These are phyloP conservation scores for Orbilia quercus DNA, from an alignment of 2,329 filamentous ascomycete species.

Conservation along the genomic window DNA sequence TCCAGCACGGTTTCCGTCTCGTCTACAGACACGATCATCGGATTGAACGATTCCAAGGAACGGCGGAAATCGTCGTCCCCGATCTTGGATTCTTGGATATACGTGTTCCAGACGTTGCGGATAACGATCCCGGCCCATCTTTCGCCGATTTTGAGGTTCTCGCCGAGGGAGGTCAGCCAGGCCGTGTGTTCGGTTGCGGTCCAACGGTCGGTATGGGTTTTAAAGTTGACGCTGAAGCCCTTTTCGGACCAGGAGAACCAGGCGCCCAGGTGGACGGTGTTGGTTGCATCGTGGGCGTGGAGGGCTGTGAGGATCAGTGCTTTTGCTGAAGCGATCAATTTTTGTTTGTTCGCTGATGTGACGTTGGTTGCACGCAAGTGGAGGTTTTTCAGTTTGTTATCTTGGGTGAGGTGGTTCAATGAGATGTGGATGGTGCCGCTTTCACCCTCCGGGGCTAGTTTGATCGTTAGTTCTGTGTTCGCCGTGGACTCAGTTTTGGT, in stretches of 20 bases:
- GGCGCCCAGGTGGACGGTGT: slow-evolving; percentile 24
- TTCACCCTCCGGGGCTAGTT: slow-evolving; percentile 3
- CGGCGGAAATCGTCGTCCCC: slow-evolving; percentile 25
- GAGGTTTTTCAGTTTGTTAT: slow-evolving; percentile 43
- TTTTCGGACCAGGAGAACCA: slow-evolving; percentile 53
- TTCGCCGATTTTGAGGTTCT: slow-evolving; percentile 23
- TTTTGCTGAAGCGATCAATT: slow-evolving; percentile 25
- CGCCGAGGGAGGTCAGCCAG: slow-evolving; percentile 28
- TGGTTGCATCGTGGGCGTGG: slow-evolving; percentile 27
- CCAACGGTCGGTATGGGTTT: slow-evolving; percentile 34
- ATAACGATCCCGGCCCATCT: slow-evolving; percentile 48
- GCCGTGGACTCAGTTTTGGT: background rate
- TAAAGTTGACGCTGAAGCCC: slow-evolving; percentile 35
- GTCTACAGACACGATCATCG: background rate
- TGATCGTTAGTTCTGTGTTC: background rate
- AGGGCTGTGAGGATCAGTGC: slow-evolving; percentile 23
- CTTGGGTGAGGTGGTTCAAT: slow-evolving; percentile 20
- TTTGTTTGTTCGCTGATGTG: slow-evolving; percentile 27
- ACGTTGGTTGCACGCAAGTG: slow-evolving; percentile 31
- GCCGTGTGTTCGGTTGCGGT: slow-evolving; percentile 33
- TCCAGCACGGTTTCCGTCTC: slow-evolving; percentile 1
- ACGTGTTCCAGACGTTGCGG: slow-evolving; percentile 42
- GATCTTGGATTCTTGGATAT: slow-evolving; percentile 14
- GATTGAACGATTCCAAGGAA: slow-evolving; percentile 20
- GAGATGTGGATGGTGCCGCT: slow-evolving; percentile 27